Conservation (phyloP, 2,329 filamentous ascomycete genomes). For the Calonectria pseudoturangicola region DNA sequence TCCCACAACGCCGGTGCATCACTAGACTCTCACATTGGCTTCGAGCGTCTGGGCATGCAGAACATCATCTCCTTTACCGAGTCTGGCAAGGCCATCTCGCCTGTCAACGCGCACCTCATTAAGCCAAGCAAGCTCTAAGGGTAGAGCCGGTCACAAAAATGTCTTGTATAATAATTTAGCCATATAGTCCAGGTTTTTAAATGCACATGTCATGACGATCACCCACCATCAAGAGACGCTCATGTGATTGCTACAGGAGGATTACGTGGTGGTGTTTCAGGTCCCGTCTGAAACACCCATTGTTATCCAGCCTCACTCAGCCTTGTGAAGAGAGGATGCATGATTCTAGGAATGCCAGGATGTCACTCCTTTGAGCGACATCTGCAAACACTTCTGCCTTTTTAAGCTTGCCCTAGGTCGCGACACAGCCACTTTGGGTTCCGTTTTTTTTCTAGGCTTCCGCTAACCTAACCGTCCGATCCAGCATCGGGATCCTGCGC, state of each 20-base stretch:
- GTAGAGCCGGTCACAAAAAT: slow-evolving; percentile 11
- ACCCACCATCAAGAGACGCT: neutral
- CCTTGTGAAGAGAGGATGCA: slow-evolving; percentile 11
- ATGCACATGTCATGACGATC: slow-evolving; percentile 13
- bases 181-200: slow-evolving; percentile 7
- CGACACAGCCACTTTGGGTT: slow-evolving; percentile 26
- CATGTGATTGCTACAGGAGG: neutral
- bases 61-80: slow-evolving; percentile 51
- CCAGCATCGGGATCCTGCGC: slow-evolving; percentile 7
- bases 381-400: neutral
- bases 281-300: slow-evolving; percentile 30
- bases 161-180: slow-evolving; percentile 24
- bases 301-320: slow-evolving; percentile 2
- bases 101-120: slow-evolving; percentile 53
- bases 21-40: slow-evolving; percentile 52
- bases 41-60: slow-evolving; percentile 53
- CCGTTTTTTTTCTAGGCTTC: slow-evolving; percentile 31
- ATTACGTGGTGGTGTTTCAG: slow-evolving; percentile 28
- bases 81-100: slow-evolving; percentile 51
- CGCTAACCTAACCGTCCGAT: neutral
- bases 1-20: slow-evolving; percentile 54
- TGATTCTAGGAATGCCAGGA: slow-evolving; percentile 15
- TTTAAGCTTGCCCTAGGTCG: neutral
- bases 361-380: slow-evolving; percentile 17
- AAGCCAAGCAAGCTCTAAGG: slow-evolving; percentile 51